Base-by-base conservation (phyloP, 1,139 yeast species). In the Magnusiomyces ingens region DNA sequence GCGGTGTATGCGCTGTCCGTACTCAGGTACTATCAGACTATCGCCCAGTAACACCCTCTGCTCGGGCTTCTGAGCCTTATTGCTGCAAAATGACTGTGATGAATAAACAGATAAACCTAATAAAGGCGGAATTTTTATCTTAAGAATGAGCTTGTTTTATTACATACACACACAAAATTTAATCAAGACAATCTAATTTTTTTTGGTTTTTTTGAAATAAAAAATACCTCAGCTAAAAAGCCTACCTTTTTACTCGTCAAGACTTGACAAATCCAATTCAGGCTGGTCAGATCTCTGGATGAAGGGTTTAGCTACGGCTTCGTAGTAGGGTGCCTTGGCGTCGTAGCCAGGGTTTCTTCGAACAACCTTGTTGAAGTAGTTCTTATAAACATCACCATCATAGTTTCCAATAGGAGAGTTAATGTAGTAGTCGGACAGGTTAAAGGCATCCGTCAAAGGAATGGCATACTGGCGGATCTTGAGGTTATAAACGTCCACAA, bases 361-460 rank as follows among this genome's bases (percentile, higher is more conserved):
- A 53, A 62, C 63, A 35, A 73, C 75, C 64, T 72, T 72, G 51
- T 64, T 65, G 58, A 71, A 72, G 63, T 90, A 90, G 70, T 87
- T 82, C 68, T 83, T 84, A 74, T 90, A 91, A 54, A 88, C 83
- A 68, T 90, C 85, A 60, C 98, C 98, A 64, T 88, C 83, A 70
- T 79, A 85, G 63, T 76, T 78, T 58, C 97, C 98, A 59, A 91
- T 78, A 37, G 96, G 84, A 1, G 97, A 81, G 72, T 90, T 88
- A 67, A 91, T 78, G 72, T 85, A 79, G 73, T 80, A 86, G 71
- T 91, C 97, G 40, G 91, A 81, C 65, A 85, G 78, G 72, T 85
- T 84, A 78, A 91, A 91, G 4, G 96, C 79, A 71, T 91, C 98
- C n/a, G 95, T 86, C 62, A 87, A 76, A 18, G 88, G 87, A 67